phyloP scores from a whole-genome alignment of 352 stramenopile species.

The Phytophthora megakarya region DNA sequence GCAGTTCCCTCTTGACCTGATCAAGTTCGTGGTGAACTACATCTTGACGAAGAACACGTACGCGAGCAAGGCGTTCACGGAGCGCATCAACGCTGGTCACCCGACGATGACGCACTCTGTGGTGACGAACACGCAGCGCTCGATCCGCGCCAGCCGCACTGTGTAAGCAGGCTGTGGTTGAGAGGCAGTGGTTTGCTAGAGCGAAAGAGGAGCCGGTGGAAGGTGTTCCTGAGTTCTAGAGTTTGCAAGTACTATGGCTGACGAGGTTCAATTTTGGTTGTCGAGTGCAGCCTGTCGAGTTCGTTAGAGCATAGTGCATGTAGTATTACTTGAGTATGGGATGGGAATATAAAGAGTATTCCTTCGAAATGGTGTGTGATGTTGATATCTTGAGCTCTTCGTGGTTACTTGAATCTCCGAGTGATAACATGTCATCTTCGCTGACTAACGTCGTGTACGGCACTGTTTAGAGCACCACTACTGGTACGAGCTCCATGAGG shows the following conservation, averaged over 20 bases:
- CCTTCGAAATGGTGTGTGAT: too few relatives aligned
- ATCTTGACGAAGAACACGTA: slow-evolving; percentile 66
- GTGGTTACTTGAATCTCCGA: too few relatives aligned
- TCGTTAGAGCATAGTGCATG: background rate
- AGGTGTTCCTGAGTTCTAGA: slow-evolving; percentile 12
- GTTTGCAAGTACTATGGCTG: slow-evolving; percentile 4
- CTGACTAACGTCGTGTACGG: too few relatives aligned
- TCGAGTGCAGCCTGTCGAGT: background rate
- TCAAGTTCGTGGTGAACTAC: slow-evolving; percentile 79
- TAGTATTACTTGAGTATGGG: too few relatives aligned
- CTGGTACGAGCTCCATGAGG: too few relatives aligned
- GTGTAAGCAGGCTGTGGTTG: slow-evolving; percentile 42
- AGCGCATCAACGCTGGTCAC: slow-evolving; percentile 78
- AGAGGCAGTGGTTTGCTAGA: slow-evolving; percentile 10
- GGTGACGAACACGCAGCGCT: slow-evolving; percentile 65
- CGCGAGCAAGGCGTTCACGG: slow-evolving; percentile 64
- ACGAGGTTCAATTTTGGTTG: background rate
- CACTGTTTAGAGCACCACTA: too few relatives aligned
- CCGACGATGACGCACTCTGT: slow-evolving; percentile 65
- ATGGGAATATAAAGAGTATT: too few relatives aligned
- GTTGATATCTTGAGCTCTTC: too few relatives aligned
- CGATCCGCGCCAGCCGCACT: slow-evolving; percentile 67
- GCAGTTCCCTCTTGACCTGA: slow-evolving; percentile 76
- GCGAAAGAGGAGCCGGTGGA: slow-evolving; percentile 21
- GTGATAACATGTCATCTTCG: too few relatives aligned